A percentile compares a stretch with the other conserved stretches of the same genome.
phyloP scores from a whole-genome alignment of 2,329 filamentous ascomycete species.

The Penicillium sp. region DNA sequence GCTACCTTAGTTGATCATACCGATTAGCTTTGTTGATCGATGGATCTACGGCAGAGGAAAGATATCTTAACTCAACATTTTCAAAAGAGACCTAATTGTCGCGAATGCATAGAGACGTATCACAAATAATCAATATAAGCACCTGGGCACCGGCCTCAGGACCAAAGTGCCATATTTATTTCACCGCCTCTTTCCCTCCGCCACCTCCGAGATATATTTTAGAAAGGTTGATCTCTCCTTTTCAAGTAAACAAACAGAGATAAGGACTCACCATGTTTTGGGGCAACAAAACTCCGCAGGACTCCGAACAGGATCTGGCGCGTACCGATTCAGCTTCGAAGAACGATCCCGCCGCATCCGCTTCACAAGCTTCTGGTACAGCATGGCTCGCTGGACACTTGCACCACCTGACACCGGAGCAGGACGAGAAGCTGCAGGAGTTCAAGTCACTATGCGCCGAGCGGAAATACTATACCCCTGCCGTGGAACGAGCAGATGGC shows the following conservation, averaged over 20 bases:
- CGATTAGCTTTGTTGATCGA: conserved; percentile 1
- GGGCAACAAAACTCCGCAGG: conserved; percentile 32
- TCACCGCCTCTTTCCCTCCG: conserved; percentile 9
- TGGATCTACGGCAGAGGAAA: neutral
- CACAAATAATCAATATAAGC: neutral
- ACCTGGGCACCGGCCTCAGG: neutral
- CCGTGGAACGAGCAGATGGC: conserved; percentile 20
- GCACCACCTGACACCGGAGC: conserved; percentile 68
- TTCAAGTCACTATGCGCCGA: conserved; percentile 71
- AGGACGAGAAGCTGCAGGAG: conserved; percentile 63
- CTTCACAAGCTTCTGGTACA: conserved; percentile 35
- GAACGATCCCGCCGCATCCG: conserved; percentile 38
- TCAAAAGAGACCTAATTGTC: neutral
- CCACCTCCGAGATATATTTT: neutral
- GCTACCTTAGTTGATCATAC: conserved; percentile 1
- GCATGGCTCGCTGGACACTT: conserved; percentile 63
- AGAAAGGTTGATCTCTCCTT: neutral
- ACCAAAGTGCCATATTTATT: neutral
- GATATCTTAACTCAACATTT: neutral
- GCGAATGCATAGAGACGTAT: neutral
- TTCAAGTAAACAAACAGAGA: neutral
- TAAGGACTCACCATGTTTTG: conserved; percentile 27
- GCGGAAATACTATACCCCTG: conserved; percentile 54
- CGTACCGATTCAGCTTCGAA: conserved; percentile 31
- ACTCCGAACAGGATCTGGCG: conserved; percentile 26